These are phyloP conservation scores for Primulina eburnea DNA, from an alignment of 257 asterid genomes.

Conservation along the genomic window DNA sequence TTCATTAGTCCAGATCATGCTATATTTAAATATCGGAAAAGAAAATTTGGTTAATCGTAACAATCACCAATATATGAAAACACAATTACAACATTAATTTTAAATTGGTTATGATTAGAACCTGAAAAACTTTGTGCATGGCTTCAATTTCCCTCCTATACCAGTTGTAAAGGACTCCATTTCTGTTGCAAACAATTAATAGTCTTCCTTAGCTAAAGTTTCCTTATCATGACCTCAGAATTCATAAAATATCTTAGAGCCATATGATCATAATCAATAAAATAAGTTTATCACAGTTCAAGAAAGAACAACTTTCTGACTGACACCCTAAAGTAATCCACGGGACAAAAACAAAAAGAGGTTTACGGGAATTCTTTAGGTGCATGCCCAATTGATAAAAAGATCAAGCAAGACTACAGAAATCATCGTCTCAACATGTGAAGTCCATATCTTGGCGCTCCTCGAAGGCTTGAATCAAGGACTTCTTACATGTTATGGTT, in stretches of 20 bases:
- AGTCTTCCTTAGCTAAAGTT: constrained; percentile 45
- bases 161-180: constrained; percentile 71
- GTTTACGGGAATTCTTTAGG: no score
- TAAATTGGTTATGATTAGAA: constrained; percentile 72
- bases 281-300: not conserved
- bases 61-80: not conserved
- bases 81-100: constrained; percentile 25
- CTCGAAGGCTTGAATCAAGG: no score
- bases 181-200: constrained; percentile 75
- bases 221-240: constrained; percentile 32
- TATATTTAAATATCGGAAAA: constrained; percentile 12
- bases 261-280: constrained; percentile 18
- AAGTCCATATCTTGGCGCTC: no score
- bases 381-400: no score
- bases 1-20: constrained; percentile 46
- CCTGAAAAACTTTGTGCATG: constrained; percentile 95
- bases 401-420: no score
- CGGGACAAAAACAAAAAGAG: no score
- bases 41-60: not conserved
- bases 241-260: constrained; percentile 27
- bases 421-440: no score
- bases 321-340: no score
- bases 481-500: no score
- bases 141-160: constrained; percentile 92
- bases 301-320: not conserved